These are phyloP conservation scores for Cylindrotheca closterium DNA, from an alignment of 108 stramenopile species.

Conservation along the genomic window DNA sequence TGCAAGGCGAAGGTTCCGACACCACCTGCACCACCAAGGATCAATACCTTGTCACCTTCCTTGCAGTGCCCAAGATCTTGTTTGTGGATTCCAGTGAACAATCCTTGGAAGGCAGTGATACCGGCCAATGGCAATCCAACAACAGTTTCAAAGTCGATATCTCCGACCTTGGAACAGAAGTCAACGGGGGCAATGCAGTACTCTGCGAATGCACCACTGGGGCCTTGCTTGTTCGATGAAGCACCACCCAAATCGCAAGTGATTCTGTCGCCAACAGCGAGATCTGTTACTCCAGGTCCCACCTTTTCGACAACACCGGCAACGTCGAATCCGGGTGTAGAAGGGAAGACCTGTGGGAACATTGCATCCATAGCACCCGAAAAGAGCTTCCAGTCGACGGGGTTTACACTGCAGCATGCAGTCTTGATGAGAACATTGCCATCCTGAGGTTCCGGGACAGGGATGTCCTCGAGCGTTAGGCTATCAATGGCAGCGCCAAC, in stretches of 20 bases:
- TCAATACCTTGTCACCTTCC: slow-evolving; percentile 29
- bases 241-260: slow-evolving; percentile 22
- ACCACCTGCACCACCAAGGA: slow-evolving; percentile 37
- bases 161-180: slow-evolving; percentile 12
- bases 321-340: slow-evolving; percentile 14
- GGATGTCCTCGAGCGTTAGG: slow-evolving; percentile 32
- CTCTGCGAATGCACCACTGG: slow-evolving; percentile 34
- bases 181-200: slow-evolving; percentile 6
- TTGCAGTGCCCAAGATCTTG: slow-evolving; percentile 5
- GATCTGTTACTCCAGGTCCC: slow-evolving; percentile 4
- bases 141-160: slow-evolving; percentile 15
- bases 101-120: slow-evolving; percentile 28
- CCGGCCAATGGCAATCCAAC: slow-evolving; percentile 23
- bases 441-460: slow-evolving; percentile 32
- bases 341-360: slow-evolving; percentile 18
- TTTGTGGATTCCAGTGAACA: slow-evolving; percentile 5
- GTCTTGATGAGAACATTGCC: slow-evolving; percentile 33
- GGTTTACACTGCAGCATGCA: slow-evolving; percentile 30
- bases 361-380: too few species aligned
- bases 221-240: slow-evolving; percentile 6
- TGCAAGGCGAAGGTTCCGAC: slow-evolving; percentile 41
- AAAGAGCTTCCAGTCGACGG: slow-evolving; percentile 43
- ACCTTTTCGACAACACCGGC: slow-evolving; percentile 12
- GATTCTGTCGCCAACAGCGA: slow-evolving; percentile 17
- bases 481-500: too few species aligned